Base-by-base conservation (phyloP, 257 asterid genomes). In the Fraxinus excelsior region DNA sequence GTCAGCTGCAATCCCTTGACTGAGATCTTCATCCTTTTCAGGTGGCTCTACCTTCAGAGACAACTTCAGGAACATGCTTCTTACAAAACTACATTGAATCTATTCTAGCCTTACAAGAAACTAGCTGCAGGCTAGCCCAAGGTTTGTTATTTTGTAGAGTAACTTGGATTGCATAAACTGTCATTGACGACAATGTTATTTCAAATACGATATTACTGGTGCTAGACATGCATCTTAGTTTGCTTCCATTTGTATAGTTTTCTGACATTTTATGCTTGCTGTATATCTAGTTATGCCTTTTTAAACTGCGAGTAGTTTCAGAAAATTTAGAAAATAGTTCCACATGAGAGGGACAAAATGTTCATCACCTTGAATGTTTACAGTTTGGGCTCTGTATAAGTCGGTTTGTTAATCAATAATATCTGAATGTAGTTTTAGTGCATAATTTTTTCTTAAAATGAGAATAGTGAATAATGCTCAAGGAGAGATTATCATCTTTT, bases 21-120 rank as follows among this genome's bases (percentile, higher is more conserved):
- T 29, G 79, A 49, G 67, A 37, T 73, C 68, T 49, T 81, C 76
- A 62, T 70, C 28, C 72, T 75, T 84, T 83, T 79, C 91, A 96
- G 99, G 97, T 96, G 80, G 97, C 98, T 82, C 90, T 96, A 80
- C 99, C 99, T 70, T 32, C 84, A 69, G 99, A 96, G 79, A 82
- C 97, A 26, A 89, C 91, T 58, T 87, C 95, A 23, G 97, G 97
- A 75, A 87, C 94, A 73, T 96, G 98, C 82, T 96, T 90, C 87
- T 84, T 96, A 85, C 98, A 93, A 81, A 94, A 88, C 80, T 93
- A 96, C 80, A 87, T 96, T 80, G 97, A 96, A 79, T 90, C 94
- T 81, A 90, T 96, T 83, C 88, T 96, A 83, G 98, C 97, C 86
- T 84, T 96, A 75, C 97, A 96, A 91, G 97, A 90, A 75, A 87